Evolutionary conservation across 257 asterid species (phyloP), one percentile per base, ranked within the genome.

Genomic region (Sherardia arvensis): DNA sequence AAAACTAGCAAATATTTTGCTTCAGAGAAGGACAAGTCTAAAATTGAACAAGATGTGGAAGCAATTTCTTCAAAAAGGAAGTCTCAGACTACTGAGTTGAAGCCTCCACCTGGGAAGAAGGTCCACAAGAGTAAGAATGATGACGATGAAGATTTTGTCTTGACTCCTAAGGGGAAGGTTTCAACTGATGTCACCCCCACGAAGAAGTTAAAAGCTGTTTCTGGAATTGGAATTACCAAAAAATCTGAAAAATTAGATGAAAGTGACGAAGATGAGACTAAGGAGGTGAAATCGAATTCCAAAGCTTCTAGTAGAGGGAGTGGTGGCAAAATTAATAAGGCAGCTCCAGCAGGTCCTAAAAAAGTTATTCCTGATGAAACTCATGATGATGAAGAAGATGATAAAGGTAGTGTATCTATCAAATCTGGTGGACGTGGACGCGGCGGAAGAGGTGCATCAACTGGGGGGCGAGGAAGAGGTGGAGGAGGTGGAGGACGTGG

Each of bases 401-500:
- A 70, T 55, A 76, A 81, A 67, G 85, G 71, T 68, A 75, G 66
- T 69, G 77, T 79, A 67, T 66, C 96, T 76, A 68, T 68, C 17
- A 87, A 84, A 76, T 70, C 97, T 74, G 85, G 82, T 69, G 97
- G 99, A 57, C 79, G 96, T 60, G 96, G 99, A 61, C 91, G 92
- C 38, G 97, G 95, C 67, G 96, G 93, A 61, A 86, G 85, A 82
- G 92, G 87, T 59, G 81, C 85, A 43, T 66, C 80, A 34, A 34
- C 74, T 30, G 78, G 96, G 73, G 95, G 93, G 73, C 84, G 96
- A 76, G 97, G 99, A 66, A 81, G 97, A 74, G 95, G 96, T 71
- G 90, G 97, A 74, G 95, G 96, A 70, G 90, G 97, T 76, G 95
- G 95, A 69, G 97, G 99, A 74, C 78, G 97, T 69, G 96, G 97